Base-by-base conservation (phyloP, 805 yeast species). In the Kodamaea nitidulidarum region DNA sequence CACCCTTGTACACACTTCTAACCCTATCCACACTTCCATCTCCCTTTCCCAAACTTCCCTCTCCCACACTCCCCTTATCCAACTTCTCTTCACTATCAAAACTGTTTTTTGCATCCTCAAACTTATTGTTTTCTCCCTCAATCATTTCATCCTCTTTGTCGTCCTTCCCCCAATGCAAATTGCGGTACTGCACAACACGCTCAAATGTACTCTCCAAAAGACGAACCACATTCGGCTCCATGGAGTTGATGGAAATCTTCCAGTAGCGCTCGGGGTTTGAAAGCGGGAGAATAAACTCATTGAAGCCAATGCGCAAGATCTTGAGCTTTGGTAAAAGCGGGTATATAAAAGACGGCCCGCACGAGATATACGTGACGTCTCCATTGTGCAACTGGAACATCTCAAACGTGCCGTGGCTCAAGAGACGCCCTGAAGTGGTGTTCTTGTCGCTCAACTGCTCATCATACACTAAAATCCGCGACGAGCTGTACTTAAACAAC, bases 181-280 rank as follows among this genome's bases (percentile, higher is more conserved):
- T 71, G 36, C 76, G 59, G 49, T 67, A 75, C 20, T 57, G 60
- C 17, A 75, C 72, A 15, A 65, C 61, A 6, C 49, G 46, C 25
- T 58, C 63, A 32, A 80, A 64, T 20, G 74, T 69, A 2, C 15
- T 16, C 42, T 63, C 68, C 36, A 71, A 53, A 15, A 45, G 45
- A 3, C 46, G 43, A 4, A 71, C 44, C 2, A 55, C 53, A 7
- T 45, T 39, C 1, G 41, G 36, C 32, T 67, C 65, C 3, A 51
- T 55, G 0, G 71, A 52, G 32, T 57, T 60, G 4, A 76, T 49
- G 25, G 63, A 59, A 7, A 76, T 65, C 42, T 70, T 71, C 95
- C 95, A 86, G 57, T 78, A 84, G 49, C 91, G 63, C 45, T 79
- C 82, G 0, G 95, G 95, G 49, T 84, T 84, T 18, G 76, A 77